phyloP scores from a whole-genome alignment of 352 stramenopile genomes.

The Phytophthora boehmeriae region DNA sequence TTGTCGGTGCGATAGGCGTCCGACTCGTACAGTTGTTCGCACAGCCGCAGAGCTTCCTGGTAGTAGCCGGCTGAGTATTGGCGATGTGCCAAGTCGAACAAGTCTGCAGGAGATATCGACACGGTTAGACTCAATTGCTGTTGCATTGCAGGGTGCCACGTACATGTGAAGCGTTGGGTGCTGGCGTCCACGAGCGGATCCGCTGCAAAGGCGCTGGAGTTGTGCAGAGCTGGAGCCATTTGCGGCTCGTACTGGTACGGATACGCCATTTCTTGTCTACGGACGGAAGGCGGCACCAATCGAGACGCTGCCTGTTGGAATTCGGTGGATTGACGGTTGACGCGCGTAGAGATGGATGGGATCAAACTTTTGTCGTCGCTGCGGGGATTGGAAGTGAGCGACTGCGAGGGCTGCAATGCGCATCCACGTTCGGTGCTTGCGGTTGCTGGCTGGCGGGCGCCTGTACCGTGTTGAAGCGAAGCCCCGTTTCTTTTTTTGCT shows the following conservation, averaged over 20 bases:
- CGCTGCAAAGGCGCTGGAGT: slow-evolving; percentile 22
- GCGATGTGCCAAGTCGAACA: slow-evolving; percentile 81
- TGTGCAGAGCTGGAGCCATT: slow-evolving; percentile 26
- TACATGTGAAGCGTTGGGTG: slow-evolving; percentile 74
- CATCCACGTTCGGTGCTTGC: slow-evolving; percentile 24
- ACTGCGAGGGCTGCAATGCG: slow-evolving; percentile 7
- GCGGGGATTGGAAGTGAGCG: slow-evolving; percentile 36
- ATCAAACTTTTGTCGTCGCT: neutral
- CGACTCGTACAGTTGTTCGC: slow-evolving; percentile 89
- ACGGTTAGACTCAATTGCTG: too few relatives aligned
- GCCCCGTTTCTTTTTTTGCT: slow-evolving; percentile 47
- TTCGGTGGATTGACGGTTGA: neutral
- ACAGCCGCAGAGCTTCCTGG: slow-evolving; percentile 79
- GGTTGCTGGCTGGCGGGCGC: slow-evolving; percentile 34
- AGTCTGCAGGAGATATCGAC: slow-evolving; percentile 39
- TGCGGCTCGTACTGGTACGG: slow-evolving; percentile 33
- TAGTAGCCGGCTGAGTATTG: slow-evolving; percentile 91
- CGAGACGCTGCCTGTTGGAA: slow-evolving; percentile 1
- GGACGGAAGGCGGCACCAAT: slow-evolving; percentile 2
- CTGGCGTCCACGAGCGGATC: slow-evolving; percentile 47
- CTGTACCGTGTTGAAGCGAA: slow-evolving; percentile 36
- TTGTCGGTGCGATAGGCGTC: slow-evolving; percentile 91
- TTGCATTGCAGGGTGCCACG: too few relatives aligned
- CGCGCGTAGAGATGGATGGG: neutral
- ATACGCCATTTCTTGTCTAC: slow-evolving; percentile 27